Percentiles rank a stretch among this genome's conserved stretches.
These are phyloP conservation scores for Parachaetomium inaequale DNA, from an alignment of 495 filamentous ascomycete species.

Conservation along the genomic window DNA sequence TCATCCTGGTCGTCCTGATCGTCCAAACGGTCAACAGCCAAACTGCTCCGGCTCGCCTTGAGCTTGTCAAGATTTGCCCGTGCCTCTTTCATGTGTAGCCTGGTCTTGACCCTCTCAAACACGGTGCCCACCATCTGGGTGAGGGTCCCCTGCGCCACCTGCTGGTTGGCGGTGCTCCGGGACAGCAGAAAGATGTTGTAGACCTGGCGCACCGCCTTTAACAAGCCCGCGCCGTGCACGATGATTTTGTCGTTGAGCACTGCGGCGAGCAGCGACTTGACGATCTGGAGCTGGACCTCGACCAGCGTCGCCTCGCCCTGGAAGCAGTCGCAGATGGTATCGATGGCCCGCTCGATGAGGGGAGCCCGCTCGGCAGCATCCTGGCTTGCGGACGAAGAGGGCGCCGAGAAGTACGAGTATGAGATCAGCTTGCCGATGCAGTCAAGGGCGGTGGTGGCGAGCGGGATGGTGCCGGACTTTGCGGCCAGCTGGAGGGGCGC, in stretches of 20 bases:
- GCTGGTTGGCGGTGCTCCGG: constrained; percentile 86
- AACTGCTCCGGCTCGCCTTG: constrained; percentile 45
- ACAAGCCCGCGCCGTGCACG: constrained; percentile 90
- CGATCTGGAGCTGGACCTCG: constrained; percentile 94
- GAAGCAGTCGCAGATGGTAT: constrained; percentile 99
- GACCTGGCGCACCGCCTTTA: constrained; percentile 97
- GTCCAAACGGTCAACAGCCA: constrained; percentile 43
- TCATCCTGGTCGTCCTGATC: constrained; percentile 25
- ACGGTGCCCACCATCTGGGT: constrained; percentile 99
- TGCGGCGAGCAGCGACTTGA: constrained; percentile 91
- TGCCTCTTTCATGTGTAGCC: constrained; percentile 82
- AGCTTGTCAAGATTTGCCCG: constrained; percentile 50
- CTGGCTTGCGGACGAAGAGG: constrained; percentile 47
- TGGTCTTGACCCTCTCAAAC: constrained; percentile 87
- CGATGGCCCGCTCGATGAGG: constrained; percentile 94
- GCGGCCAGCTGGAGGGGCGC: constrained; percentile 85
- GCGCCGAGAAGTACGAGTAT: constrained; percentile 92
- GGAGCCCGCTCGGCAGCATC: constrained; percentile 50
- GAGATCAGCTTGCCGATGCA: constrained; percentile 98
- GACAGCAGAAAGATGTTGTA: constrained; percentile 98
- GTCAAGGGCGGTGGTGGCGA: constrained; percentile 88
- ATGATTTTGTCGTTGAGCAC: constrained; percentile 98
- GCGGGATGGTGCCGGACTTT: constrained; percentile 72
- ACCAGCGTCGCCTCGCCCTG: constrained; percentile 87
- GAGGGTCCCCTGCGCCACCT: constrained; percentile 91